A percentile compares a stretch with the other conserved stretches of the same genome.
Evolutionary conservation across 1,139 yeast genomes (phyloP).

Genomic region (Scheffersomyces lignicola): DNA sequence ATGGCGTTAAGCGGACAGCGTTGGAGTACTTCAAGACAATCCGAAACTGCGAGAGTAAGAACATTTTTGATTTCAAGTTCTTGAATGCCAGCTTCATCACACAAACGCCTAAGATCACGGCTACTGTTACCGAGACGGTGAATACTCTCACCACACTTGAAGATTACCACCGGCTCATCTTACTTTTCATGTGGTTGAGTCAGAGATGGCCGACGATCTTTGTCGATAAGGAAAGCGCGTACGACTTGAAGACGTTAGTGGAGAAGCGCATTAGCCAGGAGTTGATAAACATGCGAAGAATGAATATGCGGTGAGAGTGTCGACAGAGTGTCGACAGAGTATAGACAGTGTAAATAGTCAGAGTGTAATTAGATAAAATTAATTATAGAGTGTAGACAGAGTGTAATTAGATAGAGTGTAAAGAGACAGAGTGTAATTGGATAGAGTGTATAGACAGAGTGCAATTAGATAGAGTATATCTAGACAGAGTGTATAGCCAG

Average conservation of each 20-base stretch:
- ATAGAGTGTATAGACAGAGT: no score
- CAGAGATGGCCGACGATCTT: slow-evolving; percentile 84
- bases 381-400: no score
- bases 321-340: neutral
- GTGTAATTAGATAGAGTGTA: no score
- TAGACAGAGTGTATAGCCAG: no score
- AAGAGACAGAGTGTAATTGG: no score
- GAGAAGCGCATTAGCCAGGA: slow-evolving; percentile 69
- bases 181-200: slow-evolving; percentile 80
- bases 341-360: no score
- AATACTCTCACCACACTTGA: slow-evolving; percentile 56
- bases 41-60: slow-evolving; percentile 36
- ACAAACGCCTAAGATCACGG: slow-evolving; percentile 20
- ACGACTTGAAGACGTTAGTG: slow-evolving; percentile 61
- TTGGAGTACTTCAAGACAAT: slow-evolving; percentile 39
- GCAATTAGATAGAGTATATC: no score
- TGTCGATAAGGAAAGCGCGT: slow-evolving; percentile 74
- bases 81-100: slow-evolving; percentile 29
- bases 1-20: slow-evolving; percentile 25
- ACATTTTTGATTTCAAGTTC: slow-evolving; percentile 46
- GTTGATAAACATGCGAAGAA: slow-evolving; percentile 41
- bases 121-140: slow-evolving; percentile 24
- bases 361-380: no score
- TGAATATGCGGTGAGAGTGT: slow-evolving; percentile 10
- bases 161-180: slow-evolving; percentile 64